Evolutionary conservation across 176 grass and related monocot species (phyloP), one percentile per base, ranked within the genome.

Genomic region (Hsuehochloa calcarea): DNA sequence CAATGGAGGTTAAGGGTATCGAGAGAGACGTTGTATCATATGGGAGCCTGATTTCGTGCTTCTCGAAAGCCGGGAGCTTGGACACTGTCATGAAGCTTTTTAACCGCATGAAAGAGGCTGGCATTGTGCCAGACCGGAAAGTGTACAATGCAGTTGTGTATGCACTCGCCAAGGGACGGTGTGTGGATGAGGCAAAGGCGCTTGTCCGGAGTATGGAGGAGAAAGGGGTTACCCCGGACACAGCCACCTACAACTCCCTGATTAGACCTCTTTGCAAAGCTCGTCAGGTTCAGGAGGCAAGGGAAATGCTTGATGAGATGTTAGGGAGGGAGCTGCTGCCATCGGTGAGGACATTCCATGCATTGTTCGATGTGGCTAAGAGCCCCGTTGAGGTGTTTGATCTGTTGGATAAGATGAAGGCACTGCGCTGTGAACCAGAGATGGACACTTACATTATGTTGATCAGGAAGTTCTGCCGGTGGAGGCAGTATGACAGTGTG

Each of bases 41-140:
- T 27, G 93, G 89, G 40, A 95, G 87, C 14, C 93, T 98, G 96
- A 92, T 95, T 41, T 95, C 96, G 22, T 95, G 93, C 88, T 95
- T 93, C 80, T 98, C 93, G 4, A 98, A 90, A 71, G 80, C 89
- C 0, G 89, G 96, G 29, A 98, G 90, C 80, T 74, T 98, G 50
- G 89, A 87, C 27, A 72, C 89, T 29, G 95, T 93, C 58, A 87
- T 98, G 51, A 95, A 95, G 78, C 70, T 95, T 38, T 98, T 90
- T 34, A 91, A 89, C 81, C 75, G 80, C 81, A 93, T 92, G 93
- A 93, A 95, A 25, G 91, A 90, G 40, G 88, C 85, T 55, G 91
- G 89, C 44, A 78, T 95, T 19, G 26, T 73, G 63, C 87, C 93
- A 8, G 95, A 95, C 80, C 59, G 85, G 55, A 98, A 90, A 75